phyloP scores from a whole-genome alignment of 2,329 filamentous ascomycete species.

The Colletotrichum horii region DNA sequence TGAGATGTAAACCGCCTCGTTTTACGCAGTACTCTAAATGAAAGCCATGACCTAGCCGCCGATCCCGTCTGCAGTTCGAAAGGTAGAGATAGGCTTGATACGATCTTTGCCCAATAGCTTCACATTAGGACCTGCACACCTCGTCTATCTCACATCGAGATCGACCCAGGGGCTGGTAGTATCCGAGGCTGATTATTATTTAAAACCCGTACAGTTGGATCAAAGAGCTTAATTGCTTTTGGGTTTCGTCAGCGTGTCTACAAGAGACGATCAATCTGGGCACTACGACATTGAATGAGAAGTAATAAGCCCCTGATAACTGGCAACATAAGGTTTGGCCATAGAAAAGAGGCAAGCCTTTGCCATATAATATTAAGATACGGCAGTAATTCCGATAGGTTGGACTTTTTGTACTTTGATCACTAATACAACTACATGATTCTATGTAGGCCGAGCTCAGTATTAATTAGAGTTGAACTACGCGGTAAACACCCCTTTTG shows the following conservation, averaged over 20 bases:
- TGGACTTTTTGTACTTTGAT: not conserved
- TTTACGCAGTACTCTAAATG: not conserved
- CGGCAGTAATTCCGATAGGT: not conserved
- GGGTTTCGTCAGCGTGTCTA: not conserved
- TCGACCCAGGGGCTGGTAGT: not conserved
- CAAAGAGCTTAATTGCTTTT: not conserved
- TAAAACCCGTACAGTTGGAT: not conserved
- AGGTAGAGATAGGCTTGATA: not conserved
- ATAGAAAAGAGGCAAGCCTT: not conserved
- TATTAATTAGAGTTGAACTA: not conserved
- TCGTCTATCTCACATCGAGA: not conserved
- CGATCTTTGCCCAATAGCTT: not conserved
- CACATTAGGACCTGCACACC: not conserved
- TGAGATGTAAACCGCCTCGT: not conserved
- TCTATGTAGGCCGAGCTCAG: not conserved
- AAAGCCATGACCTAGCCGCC: not conserved
- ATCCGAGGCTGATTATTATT: not conserved
- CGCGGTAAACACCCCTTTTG: not conserved
- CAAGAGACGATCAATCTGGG: not conserved
- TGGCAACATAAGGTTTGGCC: not conserved
- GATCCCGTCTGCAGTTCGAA: not conserved
- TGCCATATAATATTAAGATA: not conserved
- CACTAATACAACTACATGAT: not conserved
- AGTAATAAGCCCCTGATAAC: not conserved
- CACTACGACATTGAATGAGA: not conserved